A percentile compares a stretch with the other conserved stretches of the same genome.
phyloP scores from a whole-genome alignment of 345 rosid genomes.

The Brassica juncea region DNA sequence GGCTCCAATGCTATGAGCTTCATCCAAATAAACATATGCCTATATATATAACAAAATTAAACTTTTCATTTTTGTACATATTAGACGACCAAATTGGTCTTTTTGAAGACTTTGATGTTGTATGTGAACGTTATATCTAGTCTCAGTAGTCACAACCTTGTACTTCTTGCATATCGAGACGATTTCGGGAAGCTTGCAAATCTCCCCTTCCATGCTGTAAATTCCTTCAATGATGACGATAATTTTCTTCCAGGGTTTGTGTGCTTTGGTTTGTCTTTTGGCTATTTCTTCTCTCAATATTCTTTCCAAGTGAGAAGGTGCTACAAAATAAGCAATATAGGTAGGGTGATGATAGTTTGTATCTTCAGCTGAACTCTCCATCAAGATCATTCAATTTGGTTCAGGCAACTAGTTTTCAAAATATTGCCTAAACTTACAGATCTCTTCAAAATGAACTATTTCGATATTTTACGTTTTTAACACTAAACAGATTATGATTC shows the following conservation, averaged over 20 bases:
- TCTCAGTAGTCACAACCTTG: conserved; percentile 54
- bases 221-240: conserved; percentile 87
- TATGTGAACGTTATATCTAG: not conserved
- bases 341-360: not conserved
- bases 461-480: not conserved
- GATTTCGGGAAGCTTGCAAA: conserved; percentile 90
- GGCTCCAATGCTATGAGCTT: conserved; percentile 99
- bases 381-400: not conserved
- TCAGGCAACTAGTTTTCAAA: not conserved
- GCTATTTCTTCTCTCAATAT: conserved; percentile 93
- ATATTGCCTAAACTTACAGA: not conserved
- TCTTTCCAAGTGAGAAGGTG: conserved; percentile 90
- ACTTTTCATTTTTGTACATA: not conserved
- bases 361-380: not conserved
- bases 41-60: conserved; percentile 17
- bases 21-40: conserved; percentile 91
- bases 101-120: conserved; percentile 4
- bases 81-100: conserved; percentile 13
- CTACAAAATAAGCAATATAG: conserved; percentile 43
- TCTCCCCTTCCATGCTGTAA: conserved; percentile 96
- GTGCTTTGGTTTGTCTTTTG: conserved; percentile 90
- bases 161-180: conserved; percentile 87
- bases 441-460: not conserved
- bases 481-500: not conserved
- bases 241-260: conserved; percentile 95